A percentile compares a stretch with the other conserved stretches of the same genome.
Conservation (phyloP, 2,329 filamentous ascomycete genomes). For the Epichloe scottii region DNA sequence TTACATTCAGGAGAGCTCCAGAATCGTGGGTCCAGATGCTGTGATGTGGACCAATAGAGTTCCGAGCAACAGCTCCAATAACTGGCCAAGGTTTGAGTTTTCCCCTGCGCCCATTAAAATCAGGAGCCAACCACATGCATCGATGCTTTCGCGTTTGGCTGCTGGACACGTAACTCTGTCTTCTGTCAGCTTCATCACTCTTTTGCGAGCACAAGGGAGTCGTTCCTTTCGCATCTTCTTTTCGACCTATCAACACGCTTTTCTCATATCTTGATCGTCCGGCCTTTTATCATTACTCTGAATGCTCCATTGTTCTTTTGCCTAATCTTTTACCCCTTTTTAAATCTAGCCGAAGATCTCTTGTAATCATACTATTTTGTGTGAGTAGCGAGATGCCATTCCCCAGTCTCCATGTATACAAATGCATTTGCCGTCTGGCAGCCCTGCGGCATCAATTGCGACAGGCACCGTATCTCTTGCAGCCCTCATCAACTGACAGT, state of each 20-base stretch:
- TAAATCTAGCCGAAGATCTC: not conserved
- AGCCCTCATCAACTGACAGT: not conserved
- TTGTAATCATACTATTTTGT: not conserved
- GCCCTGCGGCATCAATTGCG: not conserved
- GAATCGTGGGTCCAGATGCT: not conserved
- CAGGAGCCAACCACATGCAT: conserved; percentile 2
- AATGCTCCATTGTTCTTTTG: not conserved
- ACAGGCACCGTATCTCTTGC: not conserved
- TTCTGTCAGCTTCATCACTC: conserved; percentile 4
- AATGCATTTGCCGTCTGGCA: not conserved
- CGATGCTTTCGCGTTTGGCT: not conserved
- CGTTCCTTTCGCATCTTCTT: not conserved
- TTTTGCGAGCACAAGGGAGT: conserved; percentile 3
- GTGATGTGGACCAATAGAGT: not conserved
- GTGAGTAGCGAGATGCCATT: not conserved
- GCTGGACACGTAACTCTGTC: not conserved
- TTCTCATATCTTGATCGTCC: not conserved
- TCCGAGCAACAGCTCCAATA: not conserved
- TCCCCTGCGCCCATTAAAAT: not conserved
- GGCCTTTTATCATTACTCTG: conserved; percentile 6
- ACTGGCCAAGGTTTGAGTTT: not conserved
- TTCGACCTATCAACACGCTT: conserved; percentile 1
- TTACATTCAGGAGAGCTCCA: not conserved
- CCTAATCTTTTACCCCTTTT: conserved; percentile 8
- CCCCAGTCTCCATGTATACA: not conserved